Percentiles rank a stretch among this genome's conserved stretches.
These are phyloP conservation scores for Fusarium beomiforme DNA, from an alignment of 2,329 filamentous ascomycete genomes.

Conservation along the genomic window DNA sequence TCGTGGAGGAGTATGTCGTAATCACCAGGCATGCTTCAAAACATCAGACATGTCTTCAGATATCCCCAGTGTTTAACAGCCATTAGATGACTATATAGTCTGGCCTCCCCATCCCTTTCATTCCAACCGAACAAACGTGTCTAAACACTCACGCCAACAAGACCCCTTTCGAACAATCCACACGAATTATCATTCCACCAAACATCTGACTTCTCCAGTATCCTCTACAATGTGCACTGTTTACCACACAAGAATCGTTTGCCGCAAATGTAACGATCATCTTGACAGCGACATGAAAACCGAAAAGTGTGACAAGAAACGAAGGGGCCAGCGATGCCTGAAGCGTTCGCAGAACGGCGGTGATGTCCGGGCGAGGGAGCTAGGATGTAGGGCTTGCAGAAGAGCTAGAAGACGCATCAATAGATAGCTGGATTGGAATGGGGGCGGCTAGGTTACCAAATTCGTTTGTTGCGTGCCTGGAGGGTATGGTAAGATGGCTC, in stretches of 20 bases:
- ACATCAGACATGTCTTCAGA: accelerated
- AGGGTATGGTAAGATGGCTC: no score
- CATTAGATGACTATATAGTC: accelerated
- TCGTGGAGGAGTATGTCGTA: no score
- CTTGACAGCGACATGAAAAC: background rate
- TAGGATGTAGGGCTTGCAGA: background rate
- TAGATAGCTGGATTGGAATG: accelerated
- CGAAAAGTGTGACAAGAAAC: background rate
- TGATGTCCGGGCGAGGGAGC: background rate
- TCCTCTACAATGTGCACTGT: background rate
- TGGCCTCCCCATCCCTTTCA: accelerated
- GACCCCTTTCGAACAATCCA: background rate
- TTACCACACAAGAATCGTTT: background rate
- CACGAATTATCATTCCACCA: accelerated
- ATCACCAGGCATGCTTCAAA: accelerated
- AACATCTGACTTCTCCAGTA: accelerated
- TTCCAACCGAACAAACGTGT: background rate
- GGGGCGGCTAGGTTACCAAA: background rate
- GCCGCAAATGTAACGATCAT: background rate
- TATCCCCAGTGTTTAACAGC: no score
- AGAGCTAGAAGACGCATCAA: background rate
- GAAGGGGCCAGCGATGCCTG: background rate
- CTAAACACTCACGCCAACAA: background rate
- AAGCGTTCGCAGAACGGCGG: background rate
- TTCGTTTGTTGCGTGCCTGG: background rate